phyloP scores from a whole-genome alignment of 305 asterid genomes.

The Fraxinus xanthoxyloides region DNA sequence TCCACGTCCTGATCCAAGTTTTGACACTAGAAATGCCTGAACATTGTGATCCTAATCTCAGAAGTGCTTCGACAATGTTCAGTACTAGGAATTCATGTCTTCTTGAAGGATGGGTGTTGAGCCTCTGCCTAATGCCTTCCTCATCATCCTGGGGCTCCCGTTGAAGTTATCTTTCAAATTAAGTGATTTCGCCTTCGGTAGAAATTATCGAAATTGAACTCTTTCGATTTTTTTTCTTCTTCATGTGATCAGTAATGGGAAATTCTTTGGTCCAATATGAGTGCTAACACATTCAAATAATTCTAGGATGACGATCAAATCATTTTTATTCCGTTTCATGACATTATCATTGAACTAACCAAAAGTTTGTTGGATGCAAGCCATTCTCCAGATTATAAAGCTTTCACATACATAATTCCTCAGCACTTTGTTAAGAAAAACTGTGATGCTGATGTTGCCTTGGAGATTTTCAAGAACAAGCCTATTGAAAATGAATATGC shows the following conservation, averaged over 20 bases:
- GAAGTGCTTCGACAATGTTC: constrained; percentile 50
- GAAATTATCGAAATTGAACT: no score
- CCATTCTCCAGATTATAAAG: constrained; percentile 24
- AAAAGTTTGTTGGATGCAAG: neutral
- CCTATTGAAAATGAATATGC: neutral
- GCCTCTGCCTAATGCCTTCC: constrained; percentile 42
- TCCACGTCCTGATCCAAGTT: constrained; percentile 67
- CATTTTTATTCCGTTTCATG: constrained; percentile 32
- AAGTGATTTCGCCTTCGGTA: no score
- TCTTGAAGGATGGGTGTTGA: constrained; percentile 51
- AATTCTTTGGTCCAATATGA: no score
- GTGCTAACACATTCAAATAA: no score
- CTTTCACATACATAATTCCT: constrained; percentile 51
- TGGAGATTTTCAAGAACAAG: constrained; percentile 32
- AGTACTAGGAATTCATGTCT: constrained; percentile 60
- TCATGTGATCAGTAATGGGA: no score
- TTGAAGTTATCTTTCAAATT: no score
- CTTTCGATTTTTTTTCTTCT: no score
- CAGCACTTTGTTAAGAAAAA: constrained; percentile 14
- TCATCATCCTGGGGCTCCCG: constrained; percentile 49
- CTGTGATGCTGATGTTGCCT: no score
- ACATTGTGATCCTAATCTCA: constrained; percentile 67
- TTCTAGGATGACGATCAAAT: constrained; percentile 42
- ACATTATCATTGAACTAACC: constrained; percentile 34
- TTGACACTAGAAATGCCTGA: constrained; percentile 56